Evolutionary conservation across 441 rosid genomes (phyloP), one percentile per base, ranked within the genome.

Genomic region (Rhodomyrtus psidioides): DNA sequence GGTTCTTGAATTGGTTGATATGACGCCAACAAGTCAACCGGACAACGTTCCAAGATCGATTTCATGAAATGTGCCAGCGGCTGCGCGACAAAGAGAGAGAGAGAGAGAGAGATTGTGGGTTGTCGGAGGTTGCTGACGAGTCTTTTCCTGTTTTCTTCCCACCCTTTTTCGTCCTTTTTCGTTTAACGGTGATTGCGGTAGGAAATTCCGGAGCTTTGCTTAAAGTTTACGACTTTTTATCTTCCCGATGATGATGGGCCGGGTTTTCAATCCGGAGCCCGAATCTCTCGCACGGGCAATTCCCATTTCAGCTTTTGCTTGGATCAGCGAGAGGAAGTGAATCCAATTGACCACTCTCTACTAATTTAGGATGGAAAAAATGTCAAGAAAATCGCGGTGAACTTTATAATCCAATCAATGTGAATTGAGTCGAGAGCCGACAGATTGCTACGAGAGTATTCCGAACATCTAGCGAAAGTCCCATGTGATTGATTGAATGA

Each of bases 171-270:
- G 1, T 3, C 46, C 46, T 62, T 82, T 49, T 85, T 28, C 75
- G 79, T 76, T 44, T 7, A 42, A 76, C 86, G 86, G 83, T 55
- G 86, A 85, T 85, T 76, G 86, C 86, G 86, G 59, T n/a, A 39
- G 19, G 60, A 82, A 54, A 54, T 26, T 28, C 84, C 84, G 84
- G 79, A 39, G 8, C 79, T 39, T 65, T 21, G 21, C 24, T 14
- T 24, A 39, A 70, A 1, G 21, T 21, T 70, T 39, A 21, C 42
- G 0, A 14, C 79, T 26, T 70, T 70, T 70, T 21, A n/a, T 70
- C 39, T 70, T 39, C 79, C 79, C 79, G 49, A 70, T 70, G 79
- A 70, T 39, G 49, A 39, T 39, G 79, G 76, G 79, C 79, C 79
- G 79, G 79, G 49, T 49, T 70, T 39, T 70, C 49, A 39, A 70